These are phyloP conservation scores for Scedosporium minutisporum DNA, from an alignment of 2,329 filamentous ascomycete genomes.

Conservation along the genomic window DNA sequence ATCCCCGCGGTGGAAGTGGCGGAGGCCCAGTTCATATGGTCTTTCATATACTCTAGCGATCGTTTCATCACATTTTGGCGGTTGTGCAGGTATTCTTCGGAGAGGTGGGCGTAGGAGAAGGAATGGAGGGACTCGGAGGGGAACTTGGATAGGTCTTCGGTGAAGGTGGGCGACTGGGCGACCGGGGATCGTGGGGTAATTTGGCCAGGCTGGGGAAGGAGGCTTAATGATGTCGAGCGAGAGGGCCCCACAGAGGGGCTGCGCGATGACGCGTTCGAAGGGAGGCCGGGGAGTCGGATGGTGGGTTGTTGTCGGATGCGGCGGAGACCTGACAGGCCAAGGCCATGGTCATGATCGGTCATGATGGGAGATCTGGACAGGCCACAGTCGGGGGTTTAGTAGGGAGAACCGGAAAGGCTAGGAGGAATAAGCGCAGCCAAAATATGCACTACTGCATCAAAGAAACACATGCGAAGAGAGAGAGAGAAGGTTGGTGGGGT, in stretches of 20 bases:
- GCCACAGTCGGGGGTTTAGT: neutral
- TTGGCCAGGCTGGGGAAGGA: conserved; percentile 48
- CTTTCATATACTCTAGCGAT: conserved; percentile 93
- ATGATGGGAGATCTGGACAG: conserved; percentile 64
- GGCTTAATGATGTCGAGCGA: conserved; percentile 61
- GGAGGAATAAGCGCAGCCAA: neutral
- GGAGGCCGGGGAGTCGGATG: conserved; percentile 54
- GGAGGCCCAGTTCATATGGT: conserved; percentile 71
- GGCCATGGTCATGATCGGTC: conserved; percentile 76
- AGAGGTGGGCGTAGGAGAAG: conserved; percentile 94
- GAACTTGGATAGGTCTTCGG: conserved; percentile 85
- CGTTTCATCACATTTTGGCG: conserved; percentile 88
- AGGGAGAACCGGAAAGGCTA: neutral
- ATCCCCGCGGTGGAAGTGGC: conserved; percentile 57
- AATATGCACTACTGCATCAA: neutral
- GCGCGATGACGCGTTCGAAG: conserved; percentile 54
- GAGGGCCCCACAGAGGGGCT: conserved; percentile 49
- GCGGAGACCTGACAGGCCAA: conserved; percentile 77
- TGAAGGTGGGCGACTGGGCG: conserved; percentile 64
- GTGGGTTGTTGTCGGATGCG: conserved; percentile 84
- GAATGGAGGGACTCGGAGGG: conserved; percentile 94
- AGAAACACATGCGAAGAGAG: neutral
- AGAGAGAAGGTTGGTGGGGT: neutral
- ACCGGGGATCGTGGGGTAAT: conserved; percentile 44
- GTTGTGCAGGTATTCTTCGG: conserved; percentile 82